Conservation (phyloP, 257 asterid species). For the Solanum appendiculatum region DNA sequence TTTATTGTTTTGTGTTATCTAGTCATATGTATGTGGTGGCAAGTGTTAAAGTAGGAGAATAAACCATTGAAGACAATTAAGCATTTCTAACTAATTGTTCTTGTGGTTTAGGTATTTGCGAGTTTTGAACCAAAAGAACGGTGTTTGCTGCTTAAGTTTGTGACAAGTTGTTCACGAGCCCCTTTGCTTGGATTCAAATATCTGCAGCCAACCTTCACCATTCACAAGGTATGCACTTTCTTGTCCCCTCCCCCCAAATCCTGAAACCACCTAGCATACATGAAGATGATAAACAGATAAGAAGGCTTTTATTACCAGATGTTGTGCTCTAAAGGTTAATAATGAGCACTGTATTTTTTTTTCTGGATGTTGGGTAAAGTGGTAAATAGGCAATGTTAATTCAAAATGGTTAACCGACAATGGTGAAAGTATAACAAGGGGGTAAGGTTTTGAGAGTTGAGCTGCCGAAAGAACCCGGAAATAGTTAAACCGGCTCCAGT, state of each 20-base stretch:
- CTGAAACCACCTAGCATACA: not conserved
- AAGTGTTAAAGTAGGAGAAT: not conserved
- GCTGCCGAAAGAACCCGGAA: not conserved
- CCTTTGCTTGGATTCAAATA: slow-evolving; percentile 94
- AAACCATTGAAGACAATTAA: not conserved
- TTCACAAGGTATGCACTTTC: slow-evolving; percentile 64
- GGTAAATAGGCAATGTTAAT: not conserved
- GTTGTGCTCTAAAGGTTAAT: not conserved
- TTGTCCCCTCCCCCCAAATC: not conserved
- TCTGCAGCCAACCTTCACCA: slow-evolving; percentile 92
- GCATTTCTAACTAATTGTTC: not conserved
- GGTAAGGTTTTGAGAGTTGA: not conserved
- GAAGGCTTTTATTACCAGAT: not conserved
- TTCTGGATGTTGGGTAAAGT: not conserved
- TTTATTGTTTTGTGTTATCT: not conserved
- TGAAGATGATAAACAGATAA: not conserved
- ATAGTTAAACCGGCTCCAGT: not conserved
- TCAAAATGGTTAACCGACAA: not conserved
- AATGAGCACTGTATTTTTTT: not conserved
- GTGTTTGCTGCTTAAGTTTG: slow-evolving; percentile 93
- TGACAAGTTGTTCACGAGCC: slow-evolving; percentile 96
- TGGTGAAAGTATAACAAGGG: not conserved
- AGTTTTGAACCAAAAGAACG: slow-evolving; percentile 81
- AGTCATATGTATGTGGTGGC: not conserved
- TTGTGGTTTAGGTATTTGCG: slow-evolving; percentile 49